phyloP scores from a whole-genome alignment of 2,329 filamentous ascomycete species.

The Exutisphaerella laricina region DNA sequence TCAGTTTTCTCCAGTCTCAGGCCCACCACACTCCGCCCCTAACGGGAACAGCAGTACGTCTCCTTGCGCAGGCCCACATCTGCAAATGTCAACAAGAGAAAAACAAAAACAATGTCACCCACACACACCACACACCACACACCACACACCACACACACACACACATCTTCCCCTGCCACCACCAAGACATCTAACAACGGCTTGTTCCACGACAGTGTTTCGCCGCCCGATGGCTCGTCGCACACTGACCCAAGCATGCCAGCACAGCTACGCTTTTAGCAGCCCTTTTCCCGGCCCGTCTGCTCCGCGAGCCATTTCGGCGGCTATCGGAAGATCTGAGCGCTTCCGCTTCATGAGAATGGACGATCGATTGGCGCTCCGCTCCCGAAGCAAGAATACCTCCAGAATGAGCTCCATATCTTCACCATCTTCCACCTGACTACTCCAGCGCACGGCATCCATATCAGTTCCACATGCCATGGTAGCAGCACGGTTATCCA shows the following conservation, averaged over 20 bases:
- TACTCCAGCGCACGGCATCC: conserved; percentile 1
- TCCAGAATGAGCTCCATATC: conserved; percentile 1
- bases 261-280: conserved; percentile 1
- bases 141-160: too few relatives aligned
- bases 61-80: neutral
- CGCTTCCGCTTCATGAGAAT: conserved; percentile 1
- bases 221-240: neutral
- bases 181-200: neutral
- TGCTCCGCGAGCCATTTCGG: neutral
- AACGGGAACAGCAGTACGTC: too few relatives aligned
- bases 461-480: conserved; percentile 8
- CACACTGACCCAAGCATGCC: neutral
- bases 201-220: neutral
- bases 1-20: too few relatives aligned
- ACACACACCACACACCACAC: too few relatives aligned
- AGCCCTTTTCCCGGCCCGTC: neutral
- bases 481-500: conserved; percentile 3
- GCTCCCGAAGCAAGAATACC: neutral
- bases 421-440: neutral
- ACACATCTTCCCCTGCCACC: neutral
- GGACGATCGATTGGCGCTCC: conserved; percentile 6
- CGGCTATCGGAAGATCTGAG: too few relatives aligned
- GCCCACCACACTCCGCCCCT: too few relatives aligned
- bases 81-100: too few relatives aligned
- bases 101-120: too few relatives aligned